A percentile compares a stretch with the other conserved stretches of the same genome.
phyloP scores from a whole-genome alignment of 164 flowering plant genomes.

The Aristolochia fimbriata region DNA sequence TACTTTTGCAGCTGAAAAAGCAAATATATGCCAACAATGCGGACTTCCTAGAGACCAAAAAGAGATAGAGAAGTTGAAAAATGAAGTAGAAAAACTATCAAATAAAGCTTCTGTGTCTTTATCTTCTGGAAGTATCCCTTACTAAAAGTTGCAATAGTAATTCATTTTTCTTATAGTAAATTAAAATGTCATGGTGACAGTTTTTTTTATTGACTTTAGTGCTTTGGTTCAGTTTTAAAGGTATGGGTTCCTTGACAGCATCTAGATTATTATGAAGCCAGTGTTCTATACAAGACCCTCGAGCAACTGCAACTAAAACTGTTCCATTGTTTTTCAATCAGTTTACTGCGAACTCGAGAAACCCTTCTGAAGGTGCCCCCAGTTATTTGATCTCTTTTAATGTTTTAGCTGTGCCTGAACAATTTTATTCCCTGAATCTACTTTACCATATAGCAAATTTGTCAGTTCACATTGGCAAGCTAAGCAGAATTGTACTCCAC shows the following conservation, averaged over 20 bases:
- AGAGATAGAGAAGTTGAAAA: constrained; percentile 38
- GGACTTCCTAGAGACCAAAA: constrained; percentile 59
- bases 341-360: constrained; percentile 73
- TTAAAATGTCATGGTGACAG: too few relatives aligned
- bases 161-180: too few relatives aligned
- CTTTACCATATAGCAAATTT: too few relatives aligned
- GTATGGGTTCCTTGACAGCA: constrained; percentile 28
- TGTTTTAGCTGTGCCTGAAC: neutral
- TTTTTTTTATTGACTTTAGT: too few relatives aligned
- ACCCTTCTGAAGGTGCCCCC: constrained; percentile 57
- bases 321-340: constrained; percentile 63
- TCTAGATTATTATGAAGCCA: constrained; percentile 46
- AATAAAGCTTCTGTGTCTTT: constrained; percentile 37
- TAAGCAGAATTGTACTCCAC: too few relatives aligned
- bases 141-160: too few relatives aligned
- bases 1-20: constrained; percentile 44
- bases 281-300: constrained; percentile 38
- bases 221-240: neutral
- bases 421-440: too few relatives aligned
- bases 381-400: neutral
- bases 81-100: constrained; percentile 38
- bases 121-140: constrained; percentile 62
- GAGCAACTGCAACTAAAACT: constrained; percentile 66
- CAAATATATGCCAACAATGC: constrained; percentile 77
- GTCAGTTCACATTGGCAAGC: too few relatives aligned